Evolutionary conservation across 2,329 filamentous ascomycete genomes (phyloP), one percentile per base, ranked within the genome.

Genomic region (Xylariaceae sp.): DNA sequence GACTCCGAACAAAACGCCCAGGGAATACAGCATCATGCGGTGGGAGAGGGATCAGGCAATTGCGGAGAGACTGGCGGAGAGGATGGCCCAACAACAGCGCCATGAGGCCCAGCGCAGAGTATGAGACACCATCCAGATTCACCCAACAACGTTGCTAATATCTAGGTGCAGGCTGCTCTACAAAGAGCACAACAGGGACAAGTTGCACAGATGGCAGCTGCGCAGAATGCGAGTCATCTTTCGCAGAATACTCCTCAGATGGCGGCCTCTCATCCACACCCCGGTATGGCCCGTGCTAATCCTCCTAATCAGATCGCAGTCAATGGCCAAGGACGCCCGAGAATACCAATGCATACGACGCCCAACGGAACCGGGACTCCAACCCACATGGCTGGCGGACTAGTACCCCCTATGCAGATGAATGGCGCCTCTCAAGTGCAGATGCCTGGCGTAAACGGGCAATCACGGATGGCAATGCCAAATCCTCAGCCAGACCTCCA

Each of bases 1-100:
- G 69, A 50, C 70, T 75, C 65, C 82, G 71, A 68, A 83, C 73
- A 69, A 90, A 69, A 96, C 93, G 0, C 95, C 95, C 0, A 85
- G 90, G 66, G 91, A 98, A 64, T 96, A 97, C 71, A 97, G 93
- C 69, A 82, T 90, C 50, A 81, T 97, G 69, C 92, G 95, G 65
- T 88, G 89, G 75, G 93, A 98, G 69, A 86, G 91, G 44, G 93
- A 98, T 65, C 81, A 93, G 68, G 80, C 81, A 52, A 73, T 88
- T 65, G 81, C 81, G 26, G 84, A 88, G 69, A 81, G 81, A 61
- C 68, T 88, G 54, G 81, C 81, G 19, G 84, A 88, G 70, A 81
- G 82, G 67, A 79, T 87, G 77, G 76, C 79, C 48, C 77, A 81
- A 59, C 79, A 77, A 62, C 79, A 81, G 62, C 83, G 88, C 54